Percentiles rank a stretch among this genome's conserved stretches.
Evolutionary conservation across 163 green algal genomes (phyloP).

Genomic region (Chloromonas sp.): DNA sequence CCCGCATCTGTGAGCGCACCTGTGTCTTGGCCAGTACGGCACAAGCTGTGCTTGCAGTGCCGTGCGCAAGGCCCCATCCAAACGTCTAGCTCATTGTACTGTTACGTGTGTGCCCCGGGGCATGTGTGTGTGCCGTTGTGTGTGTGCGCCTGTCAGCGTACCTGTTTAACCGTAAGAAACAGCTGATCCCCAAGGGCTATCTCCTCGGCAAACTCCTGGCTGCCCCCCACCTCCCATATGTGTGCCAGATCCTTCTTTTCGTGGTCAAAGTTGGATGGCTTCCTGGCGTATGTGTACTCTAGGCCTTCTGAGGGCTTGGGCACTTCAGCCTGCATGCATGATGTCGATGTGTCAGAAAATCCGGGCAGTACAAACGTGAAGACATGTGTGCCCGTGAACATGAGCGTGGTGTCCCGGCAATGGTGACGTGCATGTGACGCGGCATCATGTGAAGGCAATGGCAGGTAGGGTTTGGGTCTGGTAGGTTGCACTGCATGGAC

Average conservation of each 20-base stretch:
- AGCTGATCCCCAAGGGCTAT: slow-evolving; percentile 34
- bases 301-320: slow-evolving; percentile 57
- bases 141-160: neutral
- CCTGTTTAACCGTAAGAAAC: slow-evolving; percentile 50
- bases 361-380: neutral
- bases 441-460: neutral
- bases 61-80: no score
- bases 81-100: no score
- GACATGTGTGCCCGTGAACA: neutral
- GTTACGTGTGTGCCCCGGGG: no score
- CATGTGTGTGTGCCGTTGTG: no score
- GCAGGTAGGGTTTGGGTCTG: no score
- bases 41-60: no score
- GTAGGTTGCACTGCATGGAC: no score
- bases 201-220: slow-evolving; percentile 47
- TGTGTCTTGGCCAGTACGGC: no score
- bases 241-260: slow-evolving; percentile 65
- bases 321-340: slow-evolving; percentile 26
- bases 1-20: no score
- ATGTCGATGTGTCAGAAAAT: neutral
- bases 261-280: slow-evolving; percentile 37
- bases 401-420: neutral
- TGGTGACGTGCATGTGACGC: slow-evolving; percentile 15
- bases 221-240: slow-evolving; percentile 69
- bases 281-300: slow-evolving; percentile 60